These are phyloP conservation scores for Geotrichum aggregatum DNA, from an alignment of 1,139 yeast species.

Conservation along the genomic window DNA sequence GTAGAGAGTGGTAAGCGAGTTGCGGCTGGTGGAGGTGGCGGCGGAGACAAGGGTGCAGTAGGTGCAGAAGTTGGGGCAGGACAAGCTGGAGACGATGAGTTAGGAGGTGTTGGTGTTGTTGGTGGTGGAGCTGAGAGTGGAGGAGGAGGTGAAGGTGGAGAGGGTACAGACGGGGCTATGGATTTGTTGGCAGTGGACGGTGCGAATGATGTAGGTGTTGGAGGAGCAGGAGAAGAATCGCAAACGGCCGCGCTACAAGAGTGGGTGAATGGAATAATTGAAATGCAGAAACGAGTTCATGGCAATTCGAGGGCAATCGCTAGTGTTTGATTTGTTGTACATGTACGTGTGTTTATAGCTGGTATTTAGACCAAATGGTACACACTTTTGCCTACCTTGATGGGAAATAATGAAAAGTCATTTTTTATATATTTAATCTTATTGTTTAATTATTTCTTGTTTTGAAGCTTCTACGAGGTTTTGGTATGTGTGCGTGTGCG, in stretches of 20 bases:
- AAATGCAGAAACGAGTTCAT: not conserved
- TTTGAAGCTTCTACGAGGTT: no score
- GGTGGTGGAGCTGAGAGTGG: no score
- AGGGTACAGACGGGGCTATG: not conserved
- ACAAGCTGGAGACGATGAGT: not conserved
- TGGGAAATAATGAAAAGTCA: no score
- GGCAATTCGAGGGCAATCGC: constrained; percentile 1
- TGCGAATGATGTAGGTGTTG: not conserved
- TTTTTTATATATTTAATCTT: no score
- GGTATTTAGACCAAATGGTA: no score
- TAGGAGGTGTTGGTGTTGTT: not conserved
- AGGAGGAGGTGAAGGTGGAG: no score
- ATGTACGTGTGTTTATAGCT: no score
- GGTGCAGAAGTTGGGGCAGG: not conserved
- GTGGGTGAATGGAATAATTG: not conserved
- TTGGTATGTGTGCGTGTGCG: no score
- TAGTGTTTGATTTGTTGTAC: not conserved
- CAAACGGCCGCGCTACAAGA: constrained; percentile 9
- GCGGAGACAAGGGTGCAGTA: not conserved
- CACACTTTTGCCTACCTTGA: no score
- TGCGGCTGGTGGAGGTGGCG: not conserved
- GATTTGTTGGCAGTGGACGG: constrained; percentile 1
- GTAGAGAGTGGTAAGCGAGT: constrained; percentile 8
- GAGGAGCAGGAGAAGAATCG: not conserved
- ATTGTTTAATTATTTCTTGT: no score